Evolutionary conservation across 2,329 filamentous ascomycete species (phyloP).

Genomic region (Epichloe elymi): DNA sequence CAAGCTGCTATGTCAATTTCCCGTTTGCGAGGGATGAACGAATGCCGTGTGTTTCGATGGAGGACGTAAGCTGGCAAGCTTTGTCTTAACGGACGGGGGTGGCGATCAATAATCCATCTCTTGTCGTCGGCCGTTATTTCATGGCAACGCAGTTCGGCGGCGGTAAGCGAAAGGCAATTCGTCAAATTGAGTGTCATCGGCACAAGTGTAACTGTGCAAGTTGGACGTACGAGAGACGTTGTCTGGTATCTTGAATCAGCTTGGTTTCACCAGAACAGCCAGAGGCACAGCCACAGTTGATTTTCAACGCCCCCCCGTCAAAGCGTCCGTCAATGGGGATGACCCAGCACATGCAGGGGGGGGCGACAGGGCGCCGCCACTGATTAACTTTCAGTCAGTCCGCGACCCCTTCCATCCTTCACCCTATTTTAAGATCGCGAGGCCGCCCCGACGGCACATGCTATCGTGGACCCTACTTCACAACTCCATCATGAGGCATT

Average conservation of each 20-base stretch:
- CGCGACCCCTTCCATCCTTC: too few species aligned
- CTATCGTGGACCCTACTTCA: too few species aligned
- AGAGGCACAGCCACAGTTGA: background rate
- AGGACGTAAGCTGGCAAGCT: background rate
- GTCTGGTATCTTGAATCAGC: background rate
- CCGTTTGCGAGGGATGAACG: background rate
- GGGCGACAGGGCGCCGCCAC: too few species aligned
- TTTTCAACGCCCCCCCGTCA: too few species aligned
- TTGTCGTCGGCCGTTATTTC: background rate
- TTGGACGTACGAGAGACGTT: background rate
- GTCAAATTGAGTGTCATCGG: background rate
- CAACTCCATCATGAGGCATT: too few species aligned
- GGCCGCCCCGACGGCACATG: too few species aligned
- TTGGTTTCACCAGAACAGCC: background rate
- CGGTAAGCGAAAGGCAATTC: background rate
- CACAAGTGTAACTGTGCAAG: background rate
- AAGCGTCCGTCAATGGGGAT: too few species aligned
- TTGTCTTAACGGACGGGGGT: background rate
- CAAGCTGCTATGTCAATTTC: background rate
- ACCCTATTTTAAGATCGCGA: too few species aligned
- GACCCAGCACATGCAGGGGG: background rate
- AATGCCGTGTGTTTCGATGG: background rate
- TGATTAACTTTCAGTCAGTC: too few species aligned
- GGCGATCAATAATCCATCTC: background rate
- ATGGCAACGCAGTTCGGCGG: background rate